phyloP scores from a whole-genome alignment of 2,329 filamentous ascomycete species.

The Phialocephala sp. region DNA sequence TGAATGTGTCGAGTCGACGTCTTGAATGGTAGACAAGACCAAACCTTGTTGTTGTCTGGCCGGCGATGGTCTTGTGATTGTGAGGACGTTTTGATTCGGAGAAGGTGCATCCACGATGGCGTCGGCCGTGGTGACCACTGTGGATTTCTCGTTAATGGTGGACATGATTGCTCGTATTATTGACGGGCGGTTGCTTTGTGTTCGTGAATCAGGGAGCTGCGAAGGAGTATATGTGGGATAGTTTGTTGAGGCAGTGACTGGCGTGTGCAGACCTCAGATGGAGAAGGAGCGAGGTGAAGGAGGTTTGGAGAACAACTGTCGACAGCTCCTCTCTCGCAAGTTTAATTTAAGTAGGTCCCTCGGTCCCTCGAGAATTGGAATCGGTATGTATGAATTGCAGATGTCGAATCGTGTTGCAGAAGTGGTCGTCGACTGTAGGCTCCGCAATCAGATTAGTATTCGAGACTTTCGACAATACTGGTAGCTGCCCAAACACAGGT shows the following conservation, averaged over 20 bases:
- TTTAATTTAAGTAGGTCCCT: background rate
- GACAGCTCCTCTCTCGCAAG: slow-evolving; percentile 18
- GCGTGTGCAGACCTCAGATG: slow-evolving; percentile 17
- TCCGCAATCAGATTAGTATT: slow-evolving; percentile 13
- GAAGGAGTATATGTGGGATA: slow-evolving; percentile 4
- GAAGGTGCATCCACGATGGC: slow-evolving; percentile 12
- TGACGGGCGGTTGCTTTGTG: background rate
- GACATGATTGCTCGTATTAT: slow-evolving; percentile 16
- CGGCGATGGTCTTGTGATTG: slow-evolving; percentile 24
- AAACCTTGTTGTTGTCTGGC: slow-evolving; percentile 19
- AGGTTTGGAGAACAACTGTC: slow-evolving; percentile 16
- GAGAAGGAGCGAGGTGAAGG: slow-evolving; percentile 25
- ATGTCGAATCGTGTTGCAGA: slow-evolving; percentile 10
- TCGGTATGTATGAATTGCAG: background rate
- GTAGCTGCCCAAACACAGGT: slow-evolving; percentile 9
- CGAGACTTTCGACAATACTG: background rate
- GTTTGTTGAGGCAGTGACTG: slow-evolving; percentile 9
- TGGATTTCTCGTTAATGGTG: slow-evolving; percentile 11
- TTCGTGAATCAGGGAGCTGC: slow-evolving; percentile 1
- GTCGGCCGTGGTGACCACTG: slow-evolving; percentile 10
- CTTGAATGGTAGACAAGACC: slow-evolving; percentile 27
- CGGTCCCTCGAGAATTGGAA: slow-evolving; percentile 10
- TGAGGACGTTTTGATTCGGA: slow-evolving; percentile 23
- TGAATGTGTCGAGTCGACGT: slow-evolving; percentile 30
- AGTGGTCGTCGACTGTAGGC: slow-evolving; percentile 2